Evolutionary conservation across 2,329 filamentous ascomycete species (phyloP), one percentile per base, ranked within the genome.

Genomic region (Xylaria arbuscula): DNA sequence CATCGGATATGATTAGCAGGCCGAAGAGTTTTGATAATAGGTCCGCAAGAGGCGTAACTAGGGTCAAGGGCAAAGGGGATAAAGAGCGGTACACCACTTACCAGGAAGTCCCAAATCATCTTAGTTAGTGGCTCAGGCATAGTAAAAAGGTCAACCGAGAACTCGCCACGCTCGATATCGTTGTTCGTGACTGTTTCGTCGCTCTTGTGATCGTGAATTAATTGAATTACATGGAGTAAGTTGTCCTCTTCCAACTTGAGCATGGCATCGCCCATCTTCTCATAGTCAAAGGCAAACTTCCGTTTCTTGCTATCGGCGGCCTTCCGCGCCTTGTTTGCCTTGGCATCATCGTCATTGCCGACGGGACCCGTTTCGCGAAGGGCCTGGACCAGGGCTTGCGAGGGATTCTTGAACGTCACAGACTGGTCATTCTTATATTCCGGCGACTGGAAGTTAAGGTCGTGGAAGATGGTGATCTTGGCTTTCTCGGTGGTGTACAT

Each of bases 101-200:
- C 86, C 74, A 89, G 78, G 78, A 96, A 97, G 70, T 98, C 95
- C 95, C 95, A 98, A 68, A 99, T 90, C 89, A 93, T 94, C 81
- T 96, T 97, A 78, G 96, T 92, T 45, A 98, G 86, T 34, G 84
- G 83, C 73, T 98, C 96, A 0, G 96, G 94, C 72, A 99, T 89
- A n/a, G 96, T 98, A 83, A 97, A 98, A 67, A 99, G 87, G 78
- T 99, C 96, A 74, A 99, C 95, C 69, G 97, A 96, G 83, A 99
- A 99, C 83, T 99, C 96, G 77, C 96, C 96, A 77, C 94, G 94
- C 77, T 99, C 96, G 66, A 98, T 89, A 81, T 99, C 97, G 76
- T 98, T 98, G 84, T 97, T 94, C 58, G 95, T 97, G 82, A 97
- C 98, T 1, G 95, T 98, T 72, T 97, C 94, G 6, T 93, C 89